Base-by-base conservation (phyloP, 2,329 filamentous ascomycete species). In the Myriosclerotinia duriaeana region DNA sequence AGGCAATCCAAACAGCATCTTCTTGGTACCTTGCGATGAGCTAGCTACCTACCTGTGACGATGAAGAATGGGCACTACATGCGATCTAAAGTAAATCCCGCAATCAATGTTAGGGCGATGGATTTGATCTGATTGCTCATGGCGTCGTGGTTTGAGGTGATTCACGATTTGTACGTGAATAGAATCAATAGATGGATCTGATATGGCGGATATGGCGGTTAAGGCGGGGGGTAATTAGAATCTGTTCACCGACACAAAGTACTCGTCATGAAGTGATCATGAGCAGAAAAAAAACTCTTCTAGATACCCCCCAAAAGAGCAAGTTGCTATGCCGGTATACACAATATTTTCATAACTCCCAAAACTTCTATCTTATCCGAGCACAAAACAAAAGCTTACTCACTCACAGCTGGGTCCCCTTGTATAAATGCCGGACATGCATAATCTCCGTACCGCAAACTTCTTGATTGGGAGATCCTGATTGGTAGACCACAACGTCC, bases 161-260 rank as follows among this genome's bases (percentile, higher is more conserved):
- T 34, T 14, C 17, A 26, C 11, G 40, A 17, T 22, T 52, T 52
- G 15, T 12, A 15, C 22, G 34, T 7, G 20, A 14, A 42, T 34
- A 46, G 48, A 62, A n/a, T 7, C 14, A 14, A 42, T 34, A 46
- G 48, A 62, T 62, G 3, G 5, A 53, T 40, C 61, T 52, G 61
- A n/a, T 64, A 40, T 17, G 40, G 53, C 61, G 61, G 61, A n/a
- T 64, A 38, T 17, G 38, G 52, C 61, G 52, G 61, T 26, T 26
- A 26, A 26, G 26, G 26, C 26, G 26, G 26, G 14, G 44, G 9
- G 9, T n/a, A 12, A 22, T 5, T 8, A 26, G 26, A 44, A 2
- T 26, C 5, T 2, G 44, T 59, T 12, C n/a, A 22, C 15, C 14
- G 15, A 55, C 22, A 34, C 30, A 6, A 34, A 34, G 30, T n/a